These are phyloP conservation scores for Prinsepia uniflora DNA, from an alignment of 306 rosid genomes.

Conservation along the genomic window DNA sequence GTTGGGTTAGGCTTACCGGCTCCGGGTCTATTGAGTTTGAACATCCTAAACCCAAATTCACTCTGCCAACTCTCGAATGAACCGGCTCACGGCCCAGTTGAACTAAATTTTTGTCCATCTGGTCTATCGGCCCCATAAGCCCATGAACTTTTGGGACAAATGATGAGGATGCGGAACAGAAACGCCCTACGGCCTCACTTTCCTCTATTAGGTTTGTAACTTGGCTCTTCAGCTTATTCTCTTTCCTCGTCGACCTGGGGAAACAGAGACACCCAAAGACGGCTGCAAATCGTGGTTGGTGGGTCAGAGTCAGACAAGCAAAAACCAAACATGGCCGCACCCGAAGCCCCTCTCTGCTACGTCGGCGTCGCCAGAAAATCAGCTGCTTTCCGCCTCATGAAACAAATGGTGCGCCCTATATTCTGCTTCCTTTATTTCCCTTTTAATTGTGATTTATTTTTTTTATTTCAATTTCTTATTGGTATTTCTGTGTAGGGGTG, in stretches of 20 bases:
- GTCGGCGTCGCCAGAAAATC: constrained; percentile 87
- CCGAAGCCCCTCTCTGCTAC: constrained; percentile 80
- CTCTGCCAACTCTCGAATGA: too few relatives aligned
- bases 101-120: too few relatives aligned
- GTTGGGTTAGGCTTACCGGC: too few relatives aligned
- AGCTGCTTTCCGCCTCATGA: constrained; percentile 96
- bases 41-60: too few relatives aligned
- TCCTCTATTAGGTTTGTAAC: constrained; percentile 7
- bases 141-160: too few relatives aligned
- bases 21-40: too few relatives aligned
- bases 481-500: constrained; percentile 54
- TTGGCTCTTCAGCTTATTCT: neutral
- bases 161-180: too few relatives aligned
- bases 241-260: constrained; percentile 11
- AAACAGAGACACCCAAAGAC: constrained; percentile 16
- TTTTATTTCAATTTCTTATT: neutral
- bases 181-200: neutral
- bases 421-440: neutral
- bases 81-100: too few relatives aligned
- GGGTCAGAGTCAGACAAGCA: neutral
- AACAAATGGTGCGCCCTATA: constrained; percentile 66
- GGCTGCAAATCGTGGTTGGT: constrained; percentile 22
- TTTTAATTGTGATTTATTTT: constrained; percentile 1
- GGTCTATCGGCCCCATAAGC: too few relatives aligned
- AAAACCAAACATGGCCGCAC: constrained; percentile 71